Conservation (phyloP, 768 basidiomycete species). For the Lentinula edodes region DNA sequence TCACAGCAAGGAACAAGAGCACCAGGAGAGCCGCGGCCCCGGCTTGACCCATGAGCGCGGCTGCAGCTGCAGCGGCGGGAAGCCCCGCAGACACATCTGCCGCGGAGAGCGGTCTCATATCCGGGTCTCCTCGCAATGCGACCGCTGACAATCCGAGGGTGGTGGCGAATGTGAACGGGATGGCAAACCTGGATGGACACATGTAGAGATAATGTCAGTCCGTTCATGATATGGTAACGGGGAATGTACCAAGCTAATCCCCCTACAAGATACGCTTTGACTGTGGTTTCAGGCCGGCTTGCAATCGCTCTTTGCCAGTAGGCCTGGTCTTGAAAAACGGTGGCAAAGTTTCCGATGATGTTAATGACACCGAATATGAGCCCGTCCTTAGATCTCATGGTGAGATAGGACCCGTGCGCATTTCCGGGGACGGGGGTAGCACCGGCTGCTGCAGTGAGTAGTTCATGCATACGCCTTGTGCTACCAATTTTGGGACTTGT, state of each 20-base stretch:
- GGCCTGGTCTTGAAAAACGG: slow-evolving; percentile 56
- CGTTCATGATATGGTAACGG: not conserved
- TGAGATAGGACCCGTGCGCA: slow-evolving; percentile 79
- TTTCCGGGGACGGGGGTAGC: slow-evolving; percentile 70
- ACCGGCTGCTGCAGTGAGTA: slow-evolving; percentile 56
- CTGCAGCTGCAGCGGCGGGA: slow-evolving; percentile 78
- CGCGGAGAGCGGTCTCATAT: slow-evolving; percentile 41
- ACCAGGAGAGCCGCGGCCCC: slow-evolving; percentile 79
- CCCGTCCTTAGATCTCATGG: slow-evolving; percentile 72
- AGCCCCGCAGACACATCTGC: slow-evolving; percentile 85
- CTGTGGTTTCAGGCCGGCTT: slow-evolving; percentile 73
- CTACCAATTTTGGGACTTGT: slow-evolving; percentile 78
- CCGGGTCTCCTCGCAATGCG: slow-evolving; percentile 60
- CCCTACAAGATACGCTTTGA: slow-evolving; percentile 87
- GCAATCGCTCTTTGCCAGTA: slow-evolving; percentile 96
- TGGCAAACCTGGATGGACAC: slow-evolving; percentile 54
- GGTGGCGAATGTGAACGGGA: slow-evolving; percentile 83
- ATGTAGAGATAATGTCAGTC: not conserved
- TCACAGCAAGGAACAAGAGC: slow-evolving; percentile 83
- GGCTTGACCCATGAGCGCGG: slow-evolving; percentile 71
- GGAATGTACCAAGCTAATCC: slow-evolving; percentile 70
- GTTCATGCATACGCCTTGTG: slow-evolving; percentile 69
- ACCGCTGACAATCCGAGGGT: slow-evolving; percentile 86
- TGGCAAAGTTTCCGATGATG: slow-evolving; percentile 78
- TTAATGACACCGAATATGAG: slow-evolving; percentile 86